Evolutionary conservation across 768 basidiomycete genomes (phyloP).

Genomic region (Cyclocybe aegerita): DNA sequence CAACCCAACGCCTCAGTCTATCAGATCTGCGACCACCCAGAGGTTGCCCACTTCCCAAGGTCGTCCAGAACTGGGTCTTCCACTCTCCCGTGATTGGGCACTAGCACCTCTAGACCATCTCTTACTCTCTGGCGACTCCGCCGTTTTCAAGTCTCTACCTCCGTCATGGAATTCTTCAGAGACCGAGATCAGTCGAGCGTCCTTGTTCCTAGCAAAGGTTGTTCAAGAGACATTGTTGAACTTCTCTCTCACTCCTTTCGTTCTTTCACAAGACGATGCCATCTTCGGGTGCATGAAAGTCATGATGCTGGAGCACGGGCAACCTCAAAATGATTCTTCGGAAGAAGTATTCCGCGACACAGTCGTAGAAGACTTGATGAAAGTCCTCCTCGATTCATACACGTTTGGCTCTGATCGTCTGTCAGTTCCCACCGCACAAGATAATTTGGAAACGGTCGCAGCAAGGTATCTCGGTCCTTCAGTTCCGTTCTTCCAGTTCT

Average conservation of each 20-base stretch:
- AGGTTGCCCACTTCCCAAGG: conserved; percentile 32
- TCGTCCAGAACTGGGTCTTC: conserved; percentile 38
- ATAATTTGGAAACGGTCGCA: conserved; percentile 43
- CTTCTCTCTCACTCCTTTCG: conserved; percentile 40
- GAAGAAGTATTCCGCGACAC: conserved; percentile 83
- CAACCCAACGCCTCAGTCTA: conserved; percentile 50
- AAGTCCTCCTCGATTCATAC: conserved; percentile 56
- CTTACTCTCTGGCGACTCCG: conserved; percentile 69
- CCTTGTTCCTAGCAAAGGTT: conserved; percentile 59
- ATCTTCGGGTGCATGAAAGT: conserved; percentile 88
- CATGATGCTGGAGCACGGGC: conserved; percentile 93
- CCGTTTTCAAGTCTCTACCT: conserved; percentile 70
- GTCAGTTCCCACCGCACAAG: conserved; percentile 6
- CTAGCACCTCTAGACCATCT: conserved; percentile 74
- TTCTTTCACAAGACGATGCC: conserved; percentile 52
- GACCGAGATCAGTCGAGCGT: conserved; percentile 68
- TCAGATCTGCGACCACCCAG: conserved; percentile 57
- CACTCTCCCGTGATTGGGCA: conserved; percentile 62
- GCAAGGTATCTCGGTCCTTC: conserved; percentile 56
- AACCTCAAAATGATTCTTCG: conserved; percentile 44
- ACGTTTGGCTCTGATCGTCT: conserved; percentile 26
- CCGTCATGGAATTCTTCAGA: conserved; percentile 78
- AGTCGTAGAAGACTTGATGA: conserved; percentile 59
- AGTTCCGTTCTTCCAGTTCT: conserved; percentile 91
- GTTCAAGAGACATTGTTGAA: conserved; percentile 43